Base-by-base conservation (phyloP, 352 stramenopile genomes). In the Phytophthora pisi region DNA sequence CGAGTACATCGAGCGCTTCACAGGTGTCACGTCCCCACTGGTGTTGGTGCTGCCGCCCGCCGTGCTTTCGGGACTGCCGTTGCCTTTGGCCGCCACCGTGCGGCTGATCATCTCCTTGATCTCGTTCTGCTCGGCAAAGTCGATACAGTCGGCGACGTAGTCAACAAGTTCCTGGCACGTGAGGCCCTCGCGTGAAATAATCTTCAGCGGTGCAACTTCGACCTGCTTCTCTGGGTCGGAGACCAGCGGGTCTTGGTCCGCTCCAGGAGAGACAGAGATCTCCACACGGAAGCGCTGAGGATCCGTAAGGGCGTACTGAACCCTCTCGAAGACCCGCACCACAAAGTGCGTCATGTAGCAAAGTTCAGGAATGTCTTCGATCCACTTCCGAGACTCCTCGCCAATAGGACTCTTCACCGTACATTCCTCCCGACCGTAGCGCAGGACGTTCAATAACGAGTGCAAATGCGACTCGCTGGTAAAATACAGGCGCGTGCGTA, bases 301-400 rank as follows among this genome's bases (percentile, higher is more conserved):
- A 40, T 96, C 82, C 30, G 79, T 74, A 10, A 78, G 57, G 2
- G 81, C 70, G 60, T 81, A 90, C 64, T 91, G 81, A 50, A 91
- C 86, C 30, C 85, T 91, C 85, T 99, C 98, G 68, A 99, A 99
- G 28, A 99, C 85, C 30, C 98, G 93, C 38, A 99, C 95, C 1
- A 99, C 95, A 65, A 99, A 98, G 68, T 99, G 98, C 18, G 97
- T 99, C 64, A 99, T 94, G 81, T 99, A 99, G 79, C 97, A 99
- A 8, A 99, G 81, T 74, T 99, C 97, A 3, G 92, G 94, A 49
- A 98, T 92, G 49, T 97, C 87, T 50, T 95, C 88, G 56, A 96
- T 77, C 86, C 86, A 93, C 71, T 95, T 96, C 34, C 78, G 78
- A 46, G 86, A 87, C 66, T 93, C 86, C 62, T 92, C 78, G 13